These are phyloP conservation scores for Nitzschia sp. DNA, from an alignment of 108 stramenopile species.

Conservation along the genomic window DNA sequence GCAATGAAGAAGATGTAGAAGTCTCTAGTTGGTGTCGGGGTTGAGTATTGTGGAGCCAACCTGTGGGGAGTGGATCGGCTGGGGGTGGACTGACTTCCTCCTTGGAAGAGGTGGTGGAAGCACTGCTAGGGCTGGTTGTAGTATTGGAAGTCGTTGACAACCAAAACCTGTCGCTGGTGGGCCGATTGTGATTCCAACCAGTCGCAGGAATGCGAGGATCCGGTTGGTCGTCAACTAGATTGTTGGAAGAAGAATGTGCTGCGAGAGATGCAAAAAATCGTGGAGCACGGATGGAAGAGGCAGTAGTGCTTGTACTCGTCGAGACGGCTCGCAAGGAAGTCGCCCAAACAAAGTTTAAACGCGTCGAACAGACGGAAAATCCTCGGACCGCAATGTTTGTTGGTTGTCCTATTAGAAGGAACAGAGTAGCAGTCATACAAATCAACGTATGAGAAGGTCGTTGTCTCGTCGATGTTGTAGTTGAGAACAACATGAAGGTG, in stretches of 20 bases:
- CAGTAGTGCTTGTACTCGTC: not conserved
- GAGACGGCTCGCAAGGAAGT: not conserved
- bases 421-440: no score
- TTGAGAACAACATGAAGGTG: no score
- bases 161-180: conserved; percentile 38
- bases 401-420: no score
- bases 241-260: not conserved
- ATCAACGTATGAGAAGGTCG: no score
- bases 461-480: no score
- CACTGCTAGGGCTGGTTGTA: not conserved
- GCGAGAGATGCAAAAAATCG: not conserved
- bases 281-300: no score
- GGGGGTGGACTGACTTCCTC: not conserved
- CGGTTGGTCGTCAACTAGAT: not conserved
- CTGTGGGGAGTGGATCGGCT: conserved; percentile 48
- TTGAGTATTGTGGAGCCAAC: conserved; percentile 84
- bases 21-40: conserved; percentile 19
- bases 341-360: not conserved
- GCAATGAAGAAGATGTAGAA: not conserved
- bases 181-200: conserved; percentile 63
- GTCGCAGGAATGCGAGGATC: conserved; percentile 26
- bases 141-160: conserved; percentile 4
- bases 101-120: not conserved
- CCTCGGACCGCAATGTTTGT: not conserved
- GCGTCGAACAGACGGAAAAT: not conserved